Conservation (phyloP, 176 grass and related monocot species). For the Cenchrus purpureus region DNA sequence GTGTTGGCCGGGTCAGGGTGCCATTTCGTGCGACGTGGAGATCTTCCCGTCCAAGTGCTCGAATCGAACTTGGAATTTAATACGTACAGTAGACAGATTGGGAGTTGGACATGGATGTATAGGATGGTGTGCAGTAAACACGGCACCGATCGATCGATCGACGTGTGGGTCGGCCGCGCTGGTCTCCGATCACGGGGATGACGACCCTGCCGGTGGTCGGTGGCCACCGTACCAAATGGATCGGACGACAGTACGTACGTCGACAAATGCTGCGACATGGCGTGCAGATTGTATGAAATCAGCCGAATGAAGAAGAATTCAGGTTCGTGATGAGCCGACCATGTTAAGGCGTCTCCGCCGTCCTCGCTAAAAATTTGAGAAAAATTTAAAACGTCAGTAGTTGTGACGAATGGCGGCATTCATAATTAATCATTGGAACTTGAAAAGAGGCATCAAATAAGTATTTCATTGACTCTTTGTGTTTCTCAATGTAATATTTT, state of each 20-base stretch:
- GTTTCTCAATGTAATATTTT: no score
- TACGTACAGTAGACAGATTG: neutral
- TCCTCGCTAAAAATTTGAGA: no score
- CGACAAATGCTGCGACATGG: neutral
- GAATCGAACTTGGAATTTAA: neutral
- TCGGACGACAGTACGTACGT: no score
- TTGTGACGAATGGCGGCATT: no score
- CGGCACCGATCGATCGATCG: neutral
- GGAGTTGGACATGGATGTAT: neutral
- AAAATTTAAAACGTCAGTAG: no score
- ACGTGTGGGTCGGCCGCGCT: neutral
- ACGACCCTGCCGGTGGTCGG: neutral
- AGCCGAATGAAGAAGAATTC: neutral
- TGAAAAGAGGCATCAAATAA: no score
- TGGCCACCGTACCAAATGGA: neutral
- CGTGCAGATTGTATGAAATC: neutral
- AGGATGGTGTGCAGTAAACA: neutral
- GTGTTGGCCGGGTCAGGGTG: neutral
- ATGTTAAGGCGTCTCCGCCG: neutral
- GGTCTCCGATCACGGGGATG: neutral
- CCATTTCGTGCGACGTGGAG: conserved; percentile 32
- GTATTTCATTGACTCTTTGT: no score
- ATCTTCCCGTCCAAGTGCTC: conserved; percentile 18
- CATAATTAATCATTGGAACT: no score
- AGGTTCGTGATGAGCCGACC: neutral